Evolutionary conservation across 768 basidiomycete genomes (phyloP), one percentile per base, ranked within the genome.

Genomic region (Lactifluus volemus): DNA sequence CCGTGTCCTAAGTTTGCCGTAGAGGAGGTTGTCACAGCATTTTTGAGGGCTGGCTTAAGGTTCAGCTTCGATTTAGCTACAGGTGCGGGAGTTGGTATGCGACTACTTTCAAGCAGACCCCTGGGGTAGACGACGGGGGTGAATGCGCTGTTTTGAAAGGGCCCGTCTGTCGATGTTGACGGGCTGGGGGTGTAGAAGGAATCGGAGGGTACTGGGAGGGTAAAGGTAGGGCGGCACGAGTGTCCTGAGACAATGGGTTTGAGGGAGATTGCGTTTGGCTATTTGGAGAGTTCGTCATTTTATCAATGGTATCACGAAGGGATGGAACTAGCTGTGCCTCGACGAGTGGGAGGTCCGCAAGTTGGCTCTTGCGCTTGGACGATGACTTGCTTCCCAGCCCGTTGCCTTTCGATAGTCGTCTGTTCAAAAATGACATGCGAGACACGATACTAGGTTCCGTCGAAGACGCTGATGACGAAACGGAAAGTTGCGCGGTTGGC

Each of bases 241-340:
- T 44, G 39, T 41, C 60, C 15, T 29, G 45, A 15, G 44, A 48
- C 14, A 25, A 14, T 3, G 53, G 14, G 36, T 45, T 58, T 30
- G 44, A n/a, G 36, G 19, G 63, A 49, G 39, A 57, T 19, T 55
- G 58, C 12, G 39, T 60, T 49, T 29, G 29, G 32, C 39, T 51
- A 52, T 49, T 61, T 14, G 66, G 59, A 8, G 70, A 67, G 30
- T 67, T 68, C 2, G 88, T 89, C 88, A 89, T 90, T 49, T 82
- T 80, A 65, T 85, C 80, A 41, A 90, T 79, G 0, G 88, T 90
- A 58, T 89, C 87, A 45, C 81, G 77, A 39, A 90, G 74, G 17
- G 86, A 84, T 9, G 88, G 88, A 41, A 89, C 70, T 4, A 89
- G 75, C 30, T 86, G 81, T 0, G 81, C 74, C 63, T 90, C 87